Base-by-base conservation (phyloP, 2,329 filamentous ascomycete species). In the Alternaria panax region DNA sequence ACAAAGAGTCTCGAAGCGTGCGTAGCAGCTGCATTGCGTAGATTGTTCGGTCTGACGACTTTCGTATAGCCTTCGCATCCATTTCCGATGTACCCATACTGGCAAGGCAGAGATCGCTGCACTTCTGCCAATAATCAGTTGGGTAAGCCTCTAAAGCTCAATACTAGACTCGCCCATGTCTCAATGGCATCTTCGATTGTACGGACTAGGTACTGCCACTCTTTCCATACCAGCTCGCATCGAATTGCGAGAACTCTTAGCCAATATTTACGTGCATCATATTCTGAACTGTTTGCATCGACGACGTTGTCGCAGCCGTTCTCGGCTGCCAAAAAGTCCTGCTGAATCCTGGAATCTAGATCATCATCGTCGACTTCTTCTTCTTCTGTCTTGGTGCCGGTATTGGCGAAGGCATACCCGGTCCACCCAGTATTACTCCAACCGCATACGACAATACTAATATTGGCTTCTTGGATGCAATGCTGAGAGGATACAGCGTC, bases 1-100 rank as follows among this genome's bases (percentile, higher is more conserved):
- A 61, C 3, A 64, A 28, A 1, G 22, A 4, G 2, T 62, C 52
- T 25, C 47, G 36, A 1, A 67, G 41, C 7, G 45, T 43, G 7
- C 52, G 53, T 24, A 66, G 43, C 5, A 68, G 36, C 32, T 57
- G 27, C 43, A 62, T 62, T 0, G 45, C 52, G 22, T 57, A 42
- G 1, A 54, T 22, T 2, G 60, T 63, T 50, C 45, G 41, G 16
- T 61, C 24, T 7, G 62, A 25, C 18, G 51, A 51, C 14, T 51
- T 50, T 12, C 46, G 50, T 4, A 41, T 41, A 11, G 18, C 18
- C 9, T 7, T 20, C 12, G 38, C 6, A 22, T 41, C 18, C 20
- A 41, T 9, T 8, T 22, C 20, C 11, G 38, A 9, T 14, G 12
- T 14, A 12, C 38, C 11, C 18, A 20, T 22, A 22, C 34, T 36